Evolutionary conservation across 108 stramenopile genomes (phyloP).

Genomic region (Cyclotella sp.): DNA sequence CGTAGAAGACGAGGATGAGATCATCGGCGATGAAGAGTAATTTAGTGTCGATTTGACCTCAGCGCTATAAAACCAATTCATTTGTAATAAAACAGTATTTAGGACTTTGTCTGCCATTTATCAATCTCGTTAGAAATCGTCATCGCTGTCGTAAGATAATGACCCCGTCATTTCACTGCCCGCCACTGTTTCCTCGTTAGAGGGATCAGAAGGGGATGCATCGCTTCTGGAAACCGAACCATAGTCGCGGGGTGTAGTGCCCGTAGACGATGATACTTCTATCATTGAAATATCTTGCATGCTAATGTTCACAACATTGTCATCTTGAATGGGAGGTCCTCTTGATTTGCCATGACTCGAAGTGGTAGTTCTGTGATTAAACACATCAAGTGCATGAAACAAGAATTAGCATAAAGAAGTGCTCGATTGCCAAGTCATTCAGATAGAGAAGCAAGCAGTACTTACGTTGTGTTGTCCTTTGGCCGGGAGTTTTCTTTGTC

Average conservation of each 20-base stretch:
- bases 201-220: conserved; percentile 39
- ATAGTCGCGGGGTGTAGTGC: conserved; percentile 29
- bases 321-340: background rate
- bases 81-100: conserved; percentile 24
- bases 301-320: background rate
- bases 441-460: background rate
- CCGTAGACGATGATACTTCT: conserved; percentile 8
- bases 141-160: conserved; percentile 20
- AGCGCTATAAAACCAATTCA: conserved; percentile 19
- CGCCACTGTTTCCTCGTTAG: conserved; percentile 6
- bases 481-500: conserved; percentile 5
- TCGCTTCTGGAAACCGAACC: conserved; percentile 23
- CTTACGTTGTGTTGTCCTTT: conserved; percentile 7
- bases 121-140: conserved; percentile 17
- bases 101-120: background rate
- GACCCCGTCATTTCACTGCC: conserved; percentile 29
- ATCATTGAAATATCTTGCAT: conserved; percentile 13
- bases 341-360: background rate
- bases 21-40: conserved; percentile 54
- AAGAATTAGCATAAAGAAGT: background rate
- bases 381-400: no score
- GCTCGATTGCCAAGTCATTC: background rate
- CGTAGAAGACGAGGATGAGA: conserved; percentile 69
- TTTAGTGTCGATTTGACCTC: background rate
- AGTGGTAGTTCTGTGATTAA: background rate